Evolutionary conservation across 345 rosid species (phyloP).

Genomic region (Iberis pinnata): DNA sequence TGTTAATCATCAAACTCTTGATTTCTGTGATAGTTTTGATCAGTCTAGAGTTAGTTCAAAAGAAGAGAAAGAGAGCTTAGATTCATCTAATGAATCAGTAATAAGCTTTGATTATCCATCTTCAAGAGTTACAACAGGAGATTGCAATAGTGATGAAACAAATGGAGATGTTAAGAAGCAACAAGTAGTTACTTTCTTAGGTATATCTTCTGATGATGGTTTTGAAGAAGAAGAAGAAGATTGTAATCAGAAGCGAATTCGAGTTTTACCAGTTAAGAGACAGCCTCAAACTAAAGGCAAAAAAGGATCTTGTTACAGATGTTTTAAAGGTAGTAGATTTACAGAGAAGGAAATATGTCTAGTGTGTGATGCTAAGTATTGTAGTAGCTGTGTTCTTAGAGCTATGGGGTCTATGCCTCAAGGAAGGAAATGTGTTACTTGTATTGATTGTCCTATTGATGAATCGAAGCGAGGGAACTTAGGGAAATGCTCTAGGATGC

Average conservation of each 20-base stretch:
- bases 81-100: constrained; percentile 55
- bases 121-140: constrained; percentile 67
- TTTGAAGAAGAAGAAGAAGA: constrained; percentile 36
- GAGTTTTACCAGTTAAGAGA: constrained; percentile 35
- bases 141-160: constrained; percentile 37
- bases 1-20: constrained; percentile 34
- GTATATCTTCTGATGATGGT: constrained; percentile 55
- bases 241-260: constrained; percentile 37
- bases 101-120: constrained; percentile 87
- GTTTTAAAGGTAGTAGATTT: constrained; percentile 78
- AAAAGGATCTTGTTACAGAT: constrained; percentile 83
- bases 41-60: too few species aligned
- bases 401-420: constrained; percentile 99
- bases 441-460: constrained; percentile 76
- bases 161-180: constrained; percentile 44
- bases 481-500: constrained; percentile 74
- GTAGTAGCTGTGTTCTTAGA: constrained; percentile 87
- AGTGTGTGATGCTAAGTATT: constrained; percentile 87
- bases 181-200: constrained; percentile 64
- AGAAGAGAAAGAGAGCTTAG: constrained; percentile 38
- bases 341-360: constrained; percentile 93
- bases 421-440: constrained; percentile 92
- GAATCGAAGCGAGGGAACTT: constrained; percentile 69
- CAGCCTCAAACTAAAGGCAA: constrained; percentile 63
- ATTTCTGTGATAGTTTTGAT: too few species aligned